Base-by-base conservation (phyloP, 139 green algal species). In the Ostreobium quekettii region DNA sequence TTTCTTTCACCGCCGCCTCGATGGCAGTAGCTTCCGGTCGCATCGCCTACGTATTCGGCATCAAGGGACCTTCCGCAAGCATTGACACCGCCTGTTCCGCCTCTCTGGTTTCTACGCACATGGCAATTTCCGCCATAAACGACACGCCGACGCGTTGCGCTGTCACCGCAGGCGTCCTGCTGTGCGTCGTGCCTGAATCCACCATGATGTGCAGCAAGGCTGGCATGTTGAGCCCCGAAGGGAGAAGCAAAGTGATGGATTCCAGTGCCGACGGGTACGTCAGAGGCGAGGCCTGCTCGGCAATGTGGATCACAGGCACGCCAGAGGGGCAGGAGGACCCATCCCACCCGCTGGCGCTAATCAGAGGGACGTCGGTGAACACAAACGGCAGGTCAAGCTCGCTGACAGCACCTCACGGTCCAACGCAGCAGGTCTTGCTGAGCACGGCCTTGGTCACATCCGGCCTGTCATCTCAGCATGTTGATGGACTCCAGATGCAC, bases 311-410 rank as follows among this genome's bases (percentile, higher is more conserved):
- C 47, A 48, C 56, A 36, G 46, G 11, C 29, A 29, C 7, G 7
- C n/a, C 33, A 15, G 15, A n/a, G 7, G n/a, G n/a, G n/a, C 11
- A 53, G 19, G 42, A 53, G 42, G 19, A 26, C 19, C 53, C 53
- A 36, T 24, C 15, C 7, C 7, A 62, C 8, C 28, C 57, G 28
- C 62, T 81, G 28, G 79, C 76, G 0, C 56, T 90, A 35, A 53
- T 94, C 0, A 63, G 64, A 2, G 88, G 85, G 1, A 84, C 74
- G n/a, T 76, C 90, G 0, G 87, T 96, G 24, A 96, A 96, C 74
- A 87, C 93, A 74, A 90, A 96, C 67, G 90, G 90, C 8, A 75
- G 89, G 49, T 93, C 84, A 64, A 90, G 80, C 49, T 80, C 85
- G 35, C 77, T 96, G 24, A 96, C 89, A 31, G 90, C 89, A 3